Evolutionary conservation across 805 yeast species (phyloP), one percentile per base, ranked within the genome.

Genomic region (Tetrapisispora phaffii): DNA sequence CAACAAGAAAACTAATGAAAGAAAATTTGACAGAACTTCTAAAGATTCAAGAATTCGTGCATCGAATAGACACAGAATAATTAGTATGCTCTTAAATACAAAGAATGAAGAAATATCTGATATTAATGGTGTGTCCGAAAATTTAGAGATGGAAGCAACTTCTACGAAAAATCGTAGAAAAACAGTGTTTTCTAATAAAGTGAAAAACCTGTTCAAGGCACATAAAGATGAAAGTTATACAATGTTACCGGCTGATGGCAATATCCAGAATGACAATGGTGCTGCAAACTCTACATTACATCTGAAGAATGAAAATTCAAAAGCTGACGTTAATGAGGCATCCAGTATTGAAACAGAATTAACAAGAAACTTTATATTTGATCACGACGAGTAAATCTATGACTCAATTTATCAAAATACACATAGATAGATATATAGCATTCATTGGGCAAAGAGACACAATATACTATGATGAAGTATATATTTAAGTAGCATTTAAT

Each of bases 361-460:
- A 32, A 57, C 60, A 7, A 57, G 64, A 41, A 62, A 62, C 39
- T 52, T 52, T 39, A 56, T 62, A n/a, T 60, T 55, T 34, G 50
- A 57, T 37, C 53, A 51, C 35, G 51, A 48, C 28, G 42, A 44
- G 17, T 34, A 31, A 21, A n/a, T 28, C 12, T 28, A 28, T 9
- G n/a, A 4, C n/a, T n/a, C n/a, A n/a, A n/a, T n/a, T n/a, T n/a
- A n/a, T n/a, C n/a, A n/a, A n/a, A n/a, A n/a, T n/a, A n/a, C n/a
- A n/a, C n/a, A n/a, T n/a, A n/a, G n/a, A n/a, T n/a, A n/a, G n/a
- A n/a, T n/a, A n/a, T n/a, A n/a, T n/a, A n/a, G n/a, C n/a, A n/a
- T n/a, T n/a, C n/a, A n/a, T n/a, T n/a, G n/a, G n/a, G n/a, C n/a
- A n/a, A n/a, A n/a, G n/a, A n/a, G n/a, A n/a, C n/a, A n/a, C n/a